Evolutionary conservation across 129 eudicot species (phyloP), one percentile per base, ranked within the genome.

Genomic region (Saposhnikovia divaricata): DNA sequence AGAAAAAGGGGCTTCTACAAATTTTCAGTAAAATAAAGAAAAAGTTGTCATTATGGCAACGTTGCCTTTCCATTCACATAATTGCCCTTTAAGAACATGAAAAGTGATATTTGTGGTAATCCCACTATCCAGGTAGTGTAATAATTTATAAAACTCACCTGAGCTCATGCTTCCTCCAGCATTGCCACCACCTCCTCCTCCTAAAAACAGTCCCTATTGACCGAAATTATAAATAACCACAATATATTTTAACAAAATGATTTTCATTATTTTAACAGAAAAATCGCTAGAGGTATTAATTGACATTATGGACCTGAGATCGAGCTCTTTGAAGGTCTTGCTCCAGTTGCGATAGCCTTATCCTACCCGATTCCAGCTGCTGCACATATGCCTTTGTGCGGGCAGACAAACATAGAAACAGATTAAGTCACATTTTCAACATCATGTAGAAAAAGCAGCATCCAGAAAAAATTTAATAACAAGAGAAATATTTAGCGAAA

Each of bases 281-380:
- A 8, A 57, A 16, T 37, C 28, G 4, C 1, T 23, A 23, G 25
- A 11, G n/a, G 13, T 15, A 31, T 78, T 5, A 25, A 68, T 27
- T 55, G 75, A 94, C 98, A 92, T n/a, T 61, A 4, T 91, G 97
- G 75, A 94, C 98, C 97, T 94, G 98, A 51, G 98, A 89, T 74
- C 96, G 84, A 81, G 97, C 97, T 47, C 92, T 82, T 61, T 94
- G 97, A 82, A 94, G 97, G 47, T 91, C 97, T 86, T 91, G 96
- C 82, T 94, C 98, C 48, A 94, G 90, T 77, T 94, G 98, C 77
- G 92, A 81, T 66, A 94, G 93, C 85, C 91, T 86, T 75, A 94
- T 88, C 84, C 98, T 88, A 78, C 97, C 92, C 9, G 97, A 81
- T 82, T 94, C 98, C 57, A 94, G 92, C 84, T 94, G 97, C 80